Percentiles rank a stretch among this genome's conserved stretches.
Conservation (phyloP, 768 basidiomycete species). For the Leucosporidium scottii region DNA sequence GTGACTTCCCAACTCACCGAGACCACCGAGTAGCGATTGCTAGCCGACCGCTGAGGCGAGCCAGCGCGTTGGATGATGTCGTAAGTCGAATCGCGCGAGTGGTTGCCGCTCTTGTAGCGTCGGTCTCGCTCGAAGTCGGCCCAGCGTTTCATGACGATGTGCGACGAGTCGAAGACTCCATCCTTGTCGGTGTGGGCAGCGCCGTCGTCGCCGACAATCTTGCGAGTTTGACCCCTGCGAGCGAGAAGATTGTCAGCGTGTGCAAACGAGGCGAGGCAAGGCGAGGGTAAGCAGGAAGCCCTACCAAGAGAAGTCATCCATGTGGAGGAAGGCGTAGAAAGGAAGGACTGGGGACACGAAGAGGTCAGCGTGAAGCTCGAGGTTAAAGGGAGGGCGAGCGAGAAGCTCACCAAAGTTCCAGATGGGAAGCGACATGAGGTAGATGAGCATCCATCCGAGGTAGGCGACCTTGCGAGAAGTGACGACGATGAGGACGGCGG, state of each 20-base stretch:
- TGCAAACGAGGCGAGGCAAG: no score
- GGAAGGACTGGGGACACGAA: conserved; percentile 54
- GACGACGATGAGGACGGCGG: conserved; percentile 89
- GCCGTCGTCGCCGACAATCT: conserved; percentile 63
- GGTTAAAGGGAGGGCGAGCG: no score
- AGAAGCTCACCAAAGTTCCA: conserved; percentile 66
- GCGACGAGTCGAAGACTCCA: conserved; percentile 90
- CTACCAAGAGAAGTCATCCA: conserved; percentile 46
- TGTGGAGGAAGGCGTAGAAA: conserved; percentile 90
- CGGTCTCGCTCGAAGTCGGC: conserved; percentile 94
- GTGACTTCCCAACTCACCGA: conserved; percentile 49
- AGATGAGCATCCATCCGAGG: conserved; percentile 68
- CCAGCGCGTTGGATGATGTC: conserved; percentile 46
- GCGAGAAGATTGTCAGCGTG: conserved; percentile 38
- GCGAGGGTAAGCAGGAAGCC: not conserved
- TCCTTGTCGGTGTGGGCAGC: conserved; percentile 79
- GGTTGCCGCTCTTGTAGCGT: conserved; percentile 47
- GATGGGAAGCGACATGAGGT: conserved; percentile 82
- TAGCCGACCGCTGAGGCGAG: conserved; percentile 44
- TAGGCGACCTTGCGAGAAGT: conserved; percentile 91
- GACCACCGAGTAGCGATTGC: conserved; percentile 58
- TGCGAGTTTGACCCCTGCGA: conserved; percentile 91
- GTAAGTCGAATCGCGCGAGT: conserved; percentile 66
- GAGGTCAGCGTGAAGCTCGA: no score
- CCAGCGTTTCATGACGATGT: conserved; percentile 99